Evolutionary conservation across 192 early-diverging fungal species (phyloP), one percentile per base, ranked within the genome.

Genomic region (Coemansia sp.): DNA sequence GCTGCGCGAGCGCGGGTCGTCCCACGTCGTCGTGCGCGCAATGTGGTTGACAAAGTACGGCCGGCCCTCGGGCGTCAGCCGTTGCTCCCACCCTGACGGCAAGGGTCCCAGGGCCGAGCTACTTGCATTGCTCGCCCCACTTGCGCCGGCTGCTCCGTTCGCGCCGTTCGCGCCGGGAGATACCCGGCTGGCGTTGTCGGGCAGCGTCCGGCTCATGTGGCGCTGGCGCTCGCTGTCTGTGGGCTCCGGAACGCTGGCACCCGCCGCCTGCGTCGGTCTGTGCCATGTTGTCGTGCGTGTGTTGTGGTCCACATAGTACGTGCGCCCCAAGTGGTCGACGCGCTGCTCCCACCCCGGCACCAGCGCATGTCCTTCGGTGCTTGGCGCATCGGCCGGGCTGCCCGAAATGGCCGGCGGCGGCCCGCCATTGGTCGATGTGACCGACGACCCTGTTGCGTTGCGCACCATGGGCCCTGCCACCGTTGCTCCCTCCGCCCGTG

Each of bases 261-360:
- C 53, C 22, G 55, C 62, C 8, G 73, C 22, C 27, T 63, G 63
- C 20, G 54, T 62, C 22, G 80, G 80, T 51, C 80, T 78, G 57
- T 87, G 88, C 97, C 97, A 99, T 13, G 97, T 97, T 8, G 97
- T 99, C 13, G 89, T 90, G 37, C 95, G 87, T n/a, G 86, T 90
- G 76, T 93, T 97, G 74, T 99, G 97, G 80, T 99, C 95, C 19
- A 99, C 95, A 81, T 95, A 99, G 85, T 99, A 99, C 5, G 90
- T 89, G 3, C 97, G 88, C 9, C 94, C 92, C 49, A 95, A 68
- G 67, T 95, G 90, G 85, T 99, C 97, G 22, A 89, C 85, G 56
- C 97, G 88, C 53, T 94, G 85, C 85, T 99, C 97, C 97, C 97
- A 99, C 41, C 96, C 92, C 68, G 45, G 64, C 32, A 81, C 73